These are phyloP conservation scores for Nicotiana tomentosiformis DNA, from an alignment of 257 asterid species.

Conservation along the genomic window DNA sequence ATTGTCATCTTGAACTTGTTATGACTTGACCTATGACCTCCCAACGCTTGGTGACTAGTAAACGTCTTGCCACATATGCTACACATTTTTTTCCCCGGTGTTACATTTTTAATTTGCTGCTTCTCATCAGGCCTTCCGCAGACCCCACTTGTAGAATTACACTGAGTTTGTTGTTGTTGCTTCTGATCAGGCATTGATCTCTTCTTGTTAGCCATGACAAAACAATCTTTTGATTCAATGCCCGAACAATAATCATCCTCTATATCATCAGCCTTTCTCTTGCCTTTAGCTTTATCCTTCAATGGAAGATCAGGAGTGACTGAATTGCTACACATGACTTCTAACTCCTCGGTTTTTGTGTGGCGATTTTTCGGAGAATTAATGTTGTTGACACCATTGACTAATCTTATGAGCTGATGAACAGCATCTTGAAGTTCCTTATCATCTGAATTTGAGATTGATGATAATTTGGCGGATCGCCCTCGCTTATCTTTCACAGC, in stretches of 20 bases:
- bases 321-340: constrained; percentile 2
- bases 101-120: no score
- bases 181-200: no score
- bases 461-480: not conserved
- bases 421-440: constrained; percentile 4
- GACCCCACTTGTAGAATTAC: no score
- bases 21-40: constrained; percentile 64
- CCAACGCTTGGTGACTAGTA: constrained; percentile 37
- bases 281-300: constrained; percentile 1
- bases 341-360: not conserved
- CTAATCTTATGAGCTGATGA: constrained; percentile 18
- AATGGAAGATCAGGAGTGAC: not conserved
- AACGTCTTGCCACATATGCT: constrained; percentile 24
- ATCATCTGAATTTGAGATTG: not conserved
- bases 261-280: not conserved
- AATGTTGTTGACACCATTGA: not conserved
- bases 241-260: no score
- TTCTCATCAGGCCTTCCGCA: no score
- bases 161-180: no score
- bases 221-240: no score
- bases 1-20: constrained; percentile 30
- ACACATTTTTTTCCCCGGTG: constrained; percentile 21
- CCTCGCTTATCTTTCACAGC: constrained; percentile 26
- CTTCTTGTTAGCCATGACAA: no score
- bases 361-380: not conserved